phyloP scores from a whole-genome alignment of 768 basidiomycete genomes.

The Mycena haematopus region DNA sequence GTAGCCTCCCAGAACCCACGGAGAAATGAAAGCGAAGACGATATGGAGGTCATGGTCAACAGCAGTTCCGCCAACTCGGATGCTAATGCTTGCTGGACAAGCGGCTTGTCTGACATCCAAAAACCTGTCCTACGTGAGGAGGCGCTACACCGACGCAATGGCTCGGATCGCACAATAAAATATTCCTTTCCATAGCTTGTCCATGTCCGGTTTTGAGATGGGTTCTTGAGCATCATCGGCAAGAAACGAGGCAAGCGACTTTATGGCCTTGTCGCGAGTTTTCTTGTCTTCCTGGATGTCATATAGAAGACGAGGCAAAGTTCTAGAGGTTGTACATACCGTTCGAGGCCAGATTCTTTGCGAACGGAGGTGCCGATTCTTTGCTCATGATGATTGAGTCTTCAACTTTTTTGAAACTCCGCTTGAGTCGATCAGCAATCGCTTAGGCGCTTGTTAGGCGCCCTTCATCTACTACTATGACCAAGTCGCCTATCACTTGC shows the following conservation, averaged over 20 bases:
- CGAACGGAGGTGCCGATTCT: slow-evolving; percentile 68
- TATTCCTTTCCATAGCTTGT: slow-evolving; percentile 96
- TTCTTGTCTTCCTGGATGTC: slow-evolving; percentile 73
- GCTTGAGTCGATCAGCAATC: slow-evolving; percentile 10
- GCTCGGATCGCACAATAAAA: slow-evolving; percentile 79
- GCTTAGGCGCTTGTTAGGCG: not conserved
- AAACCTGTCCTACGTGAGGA: slow-evolving; percentile 66
- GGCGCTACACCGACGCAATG: not conserved
- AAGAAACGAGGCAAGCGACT: slow-evolving; percentile 78
- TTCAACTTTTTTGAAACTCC: slow-evolving; percentile 38
- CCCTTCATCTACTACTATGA: slow-evolving; percentile 37
- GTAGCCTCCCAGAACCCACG: slow-evolving; percentile 91
- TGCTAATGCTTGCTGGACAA: slow-evolving; percentile 93
- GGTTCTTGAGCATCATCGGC: slow-evolving; percentile 67
- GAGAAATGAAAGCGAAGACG: slow-evolving; percentile 76
- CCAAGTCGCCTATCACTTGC: slow-evolving; percentile 88
- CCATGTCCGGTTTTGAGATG: slow-evolving; percentile 78
- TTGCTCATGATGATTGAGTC: slow-evolving; percentile 41
- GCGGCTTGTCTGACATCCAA: slow-evolving; percentile 99
- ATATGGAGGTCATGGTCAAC: slow-evolving; percentile 64
- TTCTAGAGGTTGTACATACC: slow-evolving; percentile 53
- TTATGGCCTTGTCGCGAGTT: slow-evolving; percentile 89
- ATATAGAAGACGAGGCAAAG: slow-evolving; percentile 26
- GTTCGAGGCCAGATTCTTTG: slow-evolving; percentile 91
- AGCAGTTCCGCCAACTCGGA: slow-evolving; percentile 83